Percentiles rank a stretch among this genome's conserved stretches.
phyloP scores from a whole-genome alignment of 2,329 filamentous ascomycete genomes.

The Pseudogymnoascus sp. region DNA sequence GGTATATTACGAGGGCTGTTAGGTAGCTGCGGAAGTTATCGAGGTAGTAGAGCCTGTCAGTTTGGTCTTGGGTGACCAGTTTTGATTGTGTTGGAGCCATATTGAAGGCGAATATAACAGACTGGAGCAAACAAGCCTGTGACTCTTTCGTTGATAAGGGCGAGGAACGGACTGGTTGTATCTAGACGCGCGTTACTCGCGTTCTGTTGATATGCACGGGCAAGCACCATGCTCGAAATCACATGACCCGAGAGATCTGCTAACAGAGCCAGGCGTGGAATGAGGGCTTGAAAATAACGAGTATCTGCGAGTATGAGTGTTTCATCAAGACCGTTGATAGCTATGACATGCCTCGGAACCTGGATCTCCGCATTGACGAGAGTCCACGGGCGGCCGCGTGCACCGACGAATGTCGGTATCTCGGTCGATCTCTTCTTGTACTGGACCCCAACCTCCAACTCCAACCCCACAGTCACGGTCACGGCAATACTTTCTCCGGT shows the following conservation, averaged over 20 bases:
- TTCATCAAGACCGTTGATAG: neutral
- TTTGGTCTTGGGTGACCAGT: neutral
- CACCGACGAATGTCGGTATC: neutral
- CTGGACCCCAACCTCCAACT: neutral
- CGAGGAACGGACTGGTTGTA: neutral
- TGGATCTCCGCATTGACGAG: neutral
- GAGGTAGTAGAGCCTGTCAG: neutral
- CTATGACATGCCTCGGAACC: neutral
- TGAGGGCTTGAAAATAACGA: neutral
- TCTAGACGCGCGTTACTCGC: neutral
- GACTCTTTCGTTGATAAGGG: neutral
- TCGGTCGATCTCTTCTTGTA: neutral
- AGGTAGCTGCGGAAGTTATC: slow-evolving; percentile 9
- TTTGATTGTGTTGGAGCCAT: neutral
- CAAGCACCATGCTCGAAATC: neutral
- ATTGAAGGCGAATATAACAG: neutral
- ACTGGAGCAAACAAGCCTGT: neutral
- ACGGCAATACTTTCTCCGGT: slow-evolving; percentile 2
- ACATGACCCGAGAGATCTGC: neutral
- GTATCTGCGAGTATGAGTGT: neutral
- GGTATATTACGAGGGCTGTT: slow-evolving; percentile 13
- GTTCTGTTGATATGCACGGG: neutral
- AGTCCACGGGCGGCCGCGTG: neutral
- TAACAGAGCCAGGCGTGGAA: neutral
- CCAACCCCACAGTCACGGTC: neutral